phyloP scores from a whole-genome alignment of 371 early-diverging fungal species.

The Syncephalastrum contaminatum region DNA sequence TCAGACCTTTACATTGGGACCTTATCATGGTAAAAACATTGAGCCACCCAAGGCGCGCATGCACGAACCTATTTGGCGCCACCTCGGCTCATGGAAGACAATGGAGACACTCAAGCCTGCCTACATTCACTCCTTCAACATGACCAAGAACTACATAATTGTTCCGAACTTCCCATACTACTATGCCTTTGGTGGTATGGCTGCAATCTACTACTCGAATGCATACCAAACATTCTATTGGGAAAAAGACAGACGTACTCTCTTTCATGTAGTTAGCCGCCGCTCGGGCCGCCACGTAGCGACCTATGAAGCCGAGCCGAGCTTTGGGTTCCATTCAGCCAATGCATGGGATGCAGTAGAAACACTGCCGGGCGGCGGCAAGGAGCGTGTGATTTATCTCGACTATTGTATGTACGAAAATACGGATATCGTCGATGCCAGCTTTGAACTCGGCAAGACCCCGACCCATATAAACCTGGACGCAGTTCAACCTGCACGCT shows the following conservation, averaged over 20 bases:
- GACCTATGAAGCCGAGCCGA: conserved; percentile 61
- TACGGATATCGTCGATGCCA: conserved; percentile 51
- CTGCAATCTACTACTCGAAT: conserved; percentile 56
- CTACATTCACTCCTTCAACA: conserved; percentile 62
- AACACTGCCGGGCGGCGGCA: conserved; percentile 30
- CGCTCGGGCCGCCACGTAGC: conserved; percentile 54
- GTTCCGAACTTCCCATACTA: conserved; percentile 62
- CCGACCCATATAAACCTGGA: conserved; percentile 24
- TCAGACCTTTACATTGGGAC: conserved; percentile 33
- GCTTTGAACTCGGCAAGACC: conserved; percentile 43
- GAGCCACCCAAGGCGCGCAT: conserved; percentile 22
- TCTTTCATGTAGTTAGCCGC: conserved; percentile 62
- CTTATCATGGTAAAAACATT: conserved; percentile 20
- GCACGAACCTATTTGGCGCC: conserved; percentile 44
- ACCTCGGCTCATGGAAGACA: conserved; percentile 46
- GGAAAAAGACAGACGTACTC: conserved; percentile 48
- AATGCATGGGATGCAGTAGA: conserved; percentile 62
- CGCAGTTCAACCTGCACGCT: conserved; percentile 39
- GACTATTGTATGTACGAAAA: conserved; percentile 51
- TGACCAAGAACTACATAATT: conserved; percentile 67
- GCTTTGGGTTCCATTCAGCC: conserved; percentile 60
- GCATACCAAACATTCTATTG: conserved; percentile 59
- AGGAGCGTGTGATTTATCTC: conserved; percentile 41
- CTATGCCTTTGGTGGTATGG: conserved; percentile 55
- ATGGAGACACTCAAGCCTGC: conserved; percentile 44